A percentile compares a stretch with the other conserved stretches of the same genome.
These are phyloP conservation scores for Discostella stelligera DNA, from an alignment of 352 stramenopile species.

Conservation along the genomic window DNA sequence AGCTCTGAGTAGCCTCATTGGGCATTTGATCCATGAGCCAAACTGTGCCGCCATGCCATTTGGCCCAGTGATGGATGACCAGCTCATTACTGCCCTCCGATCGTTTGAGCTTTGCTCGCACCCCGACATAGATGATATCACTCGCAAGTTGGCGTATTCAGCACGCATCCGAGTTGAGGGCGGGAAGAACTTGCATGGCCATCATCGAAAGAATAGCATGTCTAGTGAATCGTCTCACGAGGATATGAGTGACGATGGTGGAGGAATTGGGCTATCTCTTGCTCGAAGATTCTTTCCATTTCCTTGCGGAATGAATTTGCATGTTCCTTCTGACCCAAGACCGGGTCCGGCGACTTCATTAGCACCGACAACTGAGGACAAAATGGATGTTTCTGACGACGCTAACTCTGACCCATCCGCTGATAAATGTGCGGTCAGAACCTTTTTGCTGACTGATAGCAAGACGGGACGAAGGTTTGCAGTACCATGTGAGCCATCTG, in stretches of 20 bases:
- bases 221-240: slow-evolving; percentile 35
- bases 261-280: slow-evolving; percentile 42
- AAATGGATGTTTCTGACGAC: slow-evolving; percentile 53
- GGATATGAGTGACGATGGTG: slow-evolving; percentile 48
- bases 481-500: slow-evolving; percentile 73
- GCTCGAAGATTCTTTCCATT: slow-evolving; percentile 49
- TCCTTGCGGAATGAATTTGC: slow-evolving; percentile 51
- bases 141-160: slow-evolving; percentile 61
- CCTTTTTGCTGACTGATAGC: slow-evolving; percentile 76
- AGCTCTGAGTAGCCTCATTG: slow-evolving; percentile 64
- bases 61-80: slow-evolving; percentile 72
- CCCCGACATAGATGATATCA: slow-evolving; percentile 63
- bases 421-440: slow-evolving; percentile 58
- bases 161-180: slow-evolving; percentile 55
- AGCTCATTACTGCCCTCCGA: slow-evolving; percentile 63
- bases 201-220: slow-evolving; percentile 29
- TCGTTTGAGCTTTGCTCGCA: slow-evolving; percentile 68
- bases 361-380: slow-evolving; percentile 21
- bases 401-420: slow-evolving; percentile 37
- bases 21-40: slow-evolving; percentile 75
- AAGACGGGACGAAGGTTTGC: slow-evolving; percentile 70
- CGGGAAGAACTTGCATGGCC: slow-evolving; percentile 38
- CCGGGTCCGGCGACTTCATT: not conserved
- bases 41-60: slow-evolving; percentile 72
- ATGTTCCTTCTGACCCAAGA: slow-evolving; percentile 31